These are phyloP conservation scores for Neofusicoccum sp. DNA, from an alignment of 2,329 filamentous ascomycete genomes.

Conservation along the genomic window DNA sequence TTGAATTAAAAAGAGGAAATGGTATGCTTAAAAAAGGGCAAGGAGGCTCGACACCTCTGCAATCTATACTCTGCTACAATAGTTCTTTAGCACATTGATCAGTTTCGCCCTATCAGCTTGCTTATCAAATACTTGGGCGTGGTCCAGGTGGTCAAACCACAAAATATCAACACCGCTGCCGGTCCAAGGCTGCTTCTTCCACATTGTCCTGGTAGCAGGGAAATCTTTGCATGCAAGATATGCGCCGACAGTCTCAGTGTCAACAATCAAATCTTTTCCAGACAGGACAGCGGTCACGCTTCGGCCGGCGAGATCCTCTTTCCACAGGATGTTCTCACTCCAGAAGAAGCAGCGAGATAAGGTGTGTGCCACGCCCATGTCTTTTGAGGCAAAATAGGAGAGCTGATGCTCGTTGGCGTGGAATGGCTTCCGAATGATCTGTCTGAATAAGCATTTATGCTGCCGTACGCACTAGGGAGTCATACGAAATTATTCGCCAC, in stretches of 20 bases:
- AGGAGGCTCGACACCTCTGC: too few relatives aligned
- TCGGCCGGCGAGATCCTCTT: slow-evolving; percentile 55
- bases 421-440: slow-evolving; percentile 25
- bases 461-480: slow-evolving; percentile 24
- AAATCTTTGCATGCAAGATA: slow-evolving; percentile 51
- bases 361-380: slow-evolving; percentile 64
- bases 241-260: slow-evolving; percentile 56
- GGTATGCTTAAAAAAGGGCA: too few relatives aligned
- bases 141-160: slow-evolving; percentile 62
- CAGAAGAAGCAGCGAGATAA: slow-evolving; percentile 69
- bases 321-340: slow-evolving; percentile 69
- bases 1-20: too few relatives aligned
- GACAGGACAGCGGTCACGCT: slow-evolving; percentile 58
- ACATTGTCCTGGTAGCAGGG: slow-evolving; percentile 11
- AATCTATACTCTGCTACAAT: slow-evolving; percentile 17
- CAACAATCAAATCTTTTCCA: slow-evolving; percentile 63
- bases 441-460: slow-evolving; percentile 27
- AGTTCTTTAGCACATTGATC: slow-evolving; percentile 22
- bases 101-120: slow-evolving; percentile 21
- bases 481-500: slow-evolving; percentile 70
- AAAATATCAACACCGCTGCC: slow-evolving; percentile 55
- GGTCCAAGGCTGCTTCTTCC: slow-evolving; percentile 17
- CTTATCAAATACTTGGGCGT: slow-evolving; percentile 60
- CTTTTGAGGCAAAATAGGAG: slow-evolving; percentile 68
- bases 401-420: slow-evolving; percentile 67